phyloP scores from a whole-genome alignment of 2,329 filamentous ascomycete genomes.

The Penicillium sp. region DNA sequence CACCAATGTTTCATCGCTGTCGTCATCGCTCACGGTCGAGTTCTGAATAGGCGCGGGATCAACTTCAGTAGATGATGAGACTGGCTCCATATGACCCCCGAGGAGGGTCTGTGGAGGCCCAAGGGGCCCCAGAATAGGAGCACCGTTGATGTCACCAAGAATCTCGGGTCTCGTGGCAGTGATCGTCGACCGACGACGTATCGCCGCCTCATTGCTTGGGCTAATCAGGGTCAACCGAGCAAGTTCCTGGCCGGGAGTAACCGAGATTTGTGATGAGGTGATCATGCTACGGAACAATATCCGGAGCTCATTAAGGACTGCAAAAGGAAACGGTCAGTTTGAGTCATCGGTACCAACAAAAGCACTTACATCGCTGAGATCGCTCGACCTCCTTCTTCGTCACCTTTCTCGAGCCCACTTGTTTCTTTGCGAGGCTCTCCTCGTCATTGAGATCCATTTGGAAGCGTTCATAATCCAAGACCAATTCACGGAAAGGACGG shows the following conservation, averaged over 20 bases:
- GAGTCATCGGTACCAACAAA: background rate
- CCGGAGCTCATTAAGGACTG: constrained; percentile 72
- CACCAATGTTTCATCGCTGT: constrained; percentile 39
- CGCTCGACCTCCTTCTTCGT: constrained; percentile 56
- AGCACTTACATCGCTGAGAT: constrained; percentile 69
- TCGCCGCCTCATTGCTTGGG: constrained; percentile 53
- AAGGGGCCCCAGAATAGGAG: constrained; percentile 47
- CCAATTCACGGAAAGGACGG: constrained; percentile 73
- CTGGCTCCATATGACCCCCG: constrained; percentile 17
- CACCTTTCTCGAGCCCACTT: constrained; percentile 71
- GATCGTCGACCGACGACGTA: constrained; percentile 49
- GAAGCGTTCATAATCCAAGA: constrained; percentile 70
- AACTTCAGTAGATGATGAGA: constrained; percentile 7
- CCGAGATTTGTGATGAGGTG: constrained; percentile 57
- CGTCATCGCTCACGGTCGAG: constrained; percentile 27
- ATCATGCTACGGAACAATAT: constrained; percentile 69
- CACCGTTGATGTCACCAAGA: constrained; percentile 45
- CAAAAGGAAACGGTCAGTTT: constrained; percentile 17
- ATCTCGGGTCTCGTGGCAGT: constrained; percentile 26
- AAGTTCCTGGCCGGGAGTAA: constrained; percentile 71
- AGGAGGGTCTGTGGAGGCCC: constrained; percentile 35
- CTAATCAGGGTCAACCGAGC: constrained; percentile 74
- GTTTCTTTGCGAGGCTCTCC: constrained; percentile 60
- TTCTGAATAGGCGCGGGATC: constrained; percentile 24
- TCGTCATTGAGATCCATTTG: constrained; percentile 64